Percentiles rank a stretch among this genome's conserved stretches.
These are phyloP conservation scores for Claviceps lovelessii DNA, from an alignment of 2,329 filamentous ascomycete species.

Conservation along the genomic window DNA sequence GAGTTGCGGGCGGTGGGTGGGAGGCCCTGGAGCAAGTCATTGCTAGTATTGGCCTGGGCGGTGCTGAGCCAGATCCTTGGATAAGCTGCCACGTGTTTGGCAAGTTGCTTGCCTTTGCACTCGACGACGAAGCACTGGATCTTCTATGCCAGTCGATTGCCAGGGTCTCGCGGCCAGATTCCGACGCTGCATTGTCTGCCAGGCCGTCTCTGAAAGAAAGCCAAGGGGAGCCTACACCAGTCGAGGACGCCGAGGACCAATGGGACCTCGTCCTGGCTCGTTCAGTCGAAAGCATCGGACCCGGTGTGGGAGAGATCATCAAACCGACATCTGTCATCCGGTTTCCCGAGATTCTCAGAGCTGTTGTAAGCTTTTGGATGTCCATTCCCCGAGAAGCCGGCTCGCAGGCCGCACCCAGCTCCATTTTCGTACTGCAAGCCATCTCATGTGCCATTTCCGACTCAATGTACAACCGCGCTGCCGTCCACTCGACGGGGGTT, in stretches of 20 bases:
- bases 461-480: constrained; percentile 55
- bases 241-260: constrained; percentile 17
- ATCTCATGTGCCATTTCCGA: constrained; percentile 42
- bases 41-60: constrained; percentile 50
- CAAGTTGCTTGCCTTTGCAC: constrained; percentile 62
- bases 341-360: constrained; percentile 49
- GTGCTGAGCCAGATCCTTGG: constrained; percentile 53
- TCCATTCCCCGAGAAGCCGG: constrained; percentile 38
- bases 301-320: constrained; percentile 33
- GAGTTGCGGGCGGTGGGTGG: constrained; percentile 67
- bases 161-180: constrained; percentile 20
- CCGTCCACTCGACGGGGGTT: constrained; percentile 58
- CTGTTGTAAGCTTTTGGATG: constrained; percentile 50
- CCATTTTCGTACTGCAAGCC: constrained; percentile 51
- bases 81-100: constrained; percentile 64
- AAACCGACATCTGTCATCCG: constrained; percentile 36
- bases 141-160: constrained; percentile 47
- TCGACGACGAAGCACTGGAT: constrained; percentile 63
- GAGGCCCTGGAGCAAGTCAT: constrained; percentile 58
- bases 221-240: constrained; percentile 8
- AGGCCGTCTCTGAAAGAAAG: constrained; percentile 7
- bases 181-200: constrained; percentile 8
- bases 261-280: constrained; percentile 24
- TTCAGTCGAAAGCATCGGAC: constrained; percentile 23
- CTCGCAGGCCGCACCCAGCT: constrained; percentile 34